These are phyloP conservation scores for Trichophyton simii DNA, from an alignment of 2,329 filamentous ascomycete species.

Conservation along the genomic window DNA sequence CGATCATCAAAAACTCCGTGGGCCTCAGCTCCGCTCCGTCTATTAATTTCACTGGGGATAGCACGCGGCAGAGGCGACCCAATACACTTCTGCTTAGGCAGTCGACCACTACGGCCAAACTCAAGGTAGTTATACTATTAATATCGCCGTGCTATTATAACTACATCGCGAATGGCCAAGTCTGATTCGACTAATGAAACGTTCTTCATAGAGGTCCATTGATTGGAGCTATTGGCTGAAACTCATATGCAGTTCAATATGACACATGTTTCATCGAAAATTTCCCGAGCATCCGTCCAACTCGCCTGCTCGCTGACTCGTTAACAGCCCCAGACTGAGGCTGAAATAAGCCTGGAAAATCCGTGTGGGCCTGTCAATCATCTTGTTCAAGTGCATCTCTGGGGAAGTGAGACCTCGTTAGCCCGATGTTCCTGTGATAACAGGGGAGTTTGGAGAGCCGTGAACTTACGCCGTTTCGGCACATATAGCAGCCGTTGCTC, in stretches of 20 bases:
- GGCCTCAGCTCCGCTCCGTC: too few relatives aligned
- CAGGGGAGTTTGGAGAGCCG: not conserved
- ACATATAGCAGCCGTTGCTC: not conserved
- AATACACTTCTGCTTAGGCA: too few relatives aligned
- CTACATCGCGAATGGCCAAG: too few relatives aligned
- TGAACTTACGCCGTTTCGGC: constrained; percentile 2
- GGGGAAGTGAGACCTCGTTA: not conserved
- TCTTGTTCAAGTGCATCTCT: not conserved
- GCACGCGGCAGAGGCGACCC: too few relatives aligned
- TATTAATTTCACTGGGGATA: too few relatives aligned
- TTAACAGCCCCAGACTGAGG: too few relatives aligned
- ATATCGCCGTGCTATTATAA: not conserved
- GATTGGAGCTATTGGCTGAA: not conserved
- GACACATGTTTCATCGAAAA: not conserved
- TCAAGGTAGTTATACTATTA: not conserved
- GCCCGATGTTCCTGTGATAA: not conserved
- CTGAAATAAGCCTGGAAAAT: too few relatives aligned
- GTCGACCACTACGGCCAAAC: too few relatives aligned
- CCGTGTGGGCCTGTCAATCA: not conserved
- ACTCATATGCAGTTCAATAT: not conserved
- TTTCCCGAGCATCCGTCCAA: too few relatives aligned
- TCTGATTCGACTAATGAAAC: too few relatives aligned
- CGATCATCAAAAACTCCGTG: too few relatives aligned
- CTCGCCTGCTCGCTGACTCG: too few relatives aligned
- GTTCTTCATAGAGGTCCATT: not conserved